These are phyloP conservation scores for Thermothielavioides terrestris DNA, from an alignment of 495 filamentous ascomycete genomes.

Conservation along the genomic window DNA sequence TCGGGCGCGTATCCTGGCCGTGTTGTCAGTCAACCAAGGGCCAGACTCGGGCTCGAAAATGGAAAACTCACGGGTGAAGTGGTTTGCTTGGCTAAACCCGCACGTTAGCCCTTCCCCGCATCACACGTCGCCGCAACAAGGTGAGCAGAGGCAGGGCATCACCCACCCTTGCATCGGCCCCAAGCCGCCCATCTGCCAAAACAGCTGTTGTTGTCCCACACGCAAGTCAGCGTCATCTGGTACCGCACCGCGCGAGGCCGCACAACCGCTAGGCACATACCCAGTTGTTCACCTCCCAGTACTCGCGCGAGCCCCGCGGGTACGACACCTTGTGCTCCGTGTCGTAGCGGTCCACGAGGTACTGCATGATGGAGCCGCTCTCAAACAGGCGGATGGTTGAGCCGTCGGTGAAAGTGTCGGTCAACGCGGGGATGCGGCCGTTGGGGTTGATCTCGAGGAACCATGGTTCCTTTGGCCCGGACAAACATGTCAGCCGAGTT, in stretches of 20 bases:
- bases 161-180: conserved; percentile 77
- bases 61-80: conserved; percentile 54
- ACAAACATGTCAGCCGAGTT: too few species aligned
- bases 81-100: conserved; percentile 56
- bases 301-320: conserved; percentile 62
- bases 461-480: conserved; percentile 54
- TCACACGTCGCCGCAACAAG: neutral
- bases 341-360: conserved; percentile 75
- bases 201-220: conserved; percentile 20
- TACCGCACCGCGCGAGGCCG: neutral
- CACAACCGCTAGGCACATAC: conserved; percentile 22
- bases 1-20: conserved; percentile 64
- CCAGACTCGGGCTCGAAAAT: too few species aligned
- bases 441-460: conserved; percentile 92
- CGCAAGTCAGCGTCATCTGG: neutral
- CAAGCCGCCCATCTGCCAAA: conserved; percentile 59
- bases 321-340: conserved; percentile 76
- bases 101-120: conserved; percentile 5
- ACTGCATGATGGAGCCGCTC: conserved; percentile 77
- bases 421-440: conserved; percentile 87
- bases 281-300: conserved; percentile 76
- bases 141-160: neutral
- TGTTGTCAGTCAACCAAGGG: neutral
- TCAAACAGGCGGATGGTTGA: conserved; percentile 72
- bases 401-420: conserved; percentile 66